Evolutionary conservation across 1,284 basidiomycete species (phyloP).

Genomic region (Cryptococcus sp.): DNA sequence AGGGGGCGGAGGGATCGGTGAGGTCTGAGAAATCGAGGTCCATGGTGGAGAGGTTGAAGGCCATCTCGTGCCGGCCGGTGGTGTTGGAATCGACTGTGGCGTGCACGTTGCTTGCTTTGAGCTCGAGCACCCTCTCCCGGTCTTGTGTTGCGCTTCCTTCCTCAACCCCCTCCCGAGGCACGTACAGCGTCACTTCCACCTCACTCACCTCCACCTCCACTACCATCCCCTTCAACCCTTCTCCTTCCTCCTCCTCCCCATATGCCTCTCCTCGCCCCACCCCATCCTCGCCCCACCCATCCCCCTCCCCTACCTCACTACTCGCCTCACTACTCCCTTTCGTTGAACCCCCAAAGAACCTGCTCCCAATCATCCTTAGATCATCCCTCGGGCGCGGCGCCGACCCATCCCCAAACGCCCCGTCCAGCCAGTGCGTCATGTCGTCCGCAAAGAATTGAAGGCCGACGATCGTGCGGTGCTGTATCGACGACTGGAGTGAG

Average conservation of each 20-base stretch:
- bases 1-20: constrained; percentile 11
- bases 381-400: constrained; percentile 54
- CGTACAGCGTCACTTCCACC: constrained; percentile 28
- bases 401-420: constrained; percentile 43
- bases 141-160: neutral
- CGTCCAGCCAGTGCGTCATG: constrained; percentile 62
- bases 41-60: constrained; percentile 62
- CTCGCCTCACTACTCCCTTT: constrained; percentile 52
- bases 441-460: constrained; percentile 85
- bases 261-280: constrained; percentile 35
- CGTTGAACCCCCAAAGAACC: constrained; percentile 62
- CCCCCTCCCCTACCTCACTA: constrained; percentile 42
- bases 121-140: constrained; percentile 30
- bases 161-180: constrained; percentile 19
- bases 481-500: constrained; percentile 61
- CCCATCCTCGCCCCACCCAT: constrained; percentile 31
- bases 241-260: constrained; percentile 40
- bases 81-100: constrained; percentile 60
- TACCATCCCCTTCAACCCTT: constrained; percentile 25
- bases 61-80: constrained; percentile 62
- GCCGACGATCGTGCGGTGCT: constrained; percentile 60
- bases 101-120: constrained; percentile 61
- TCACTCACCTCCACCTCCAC: constrained; percentile 36
- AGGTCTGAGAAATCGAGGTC: constrained; percentile 56
- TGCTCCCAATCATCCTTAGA: constrained; percentile 74